Conservation (phyloP, 495 filamentous ascomycete genomes). For the Hyaloscypha variabilis region DNA sequence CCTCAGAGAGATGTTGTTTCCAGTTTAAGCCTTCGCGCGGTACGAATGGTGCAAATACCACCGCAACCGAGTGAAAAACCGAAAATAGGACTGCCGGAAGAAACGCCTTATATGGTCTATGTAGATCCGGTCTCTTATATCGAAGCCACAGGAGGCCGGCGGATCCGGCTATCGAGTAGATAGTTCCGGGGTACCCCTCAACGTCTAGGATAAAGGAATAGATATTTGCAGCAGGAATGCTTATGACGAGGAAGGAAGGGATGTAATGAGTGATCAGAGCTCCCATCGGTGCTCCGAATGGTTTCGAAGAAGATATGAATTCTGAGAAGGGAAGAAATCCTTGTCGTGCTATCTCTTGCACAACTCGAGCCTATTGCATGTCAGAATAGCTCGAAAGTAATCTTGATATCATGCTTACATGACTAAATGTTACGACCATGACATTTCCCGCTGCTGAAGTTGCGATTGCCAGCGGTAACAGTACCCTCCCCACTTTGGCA, state of each 20-base stretch:
- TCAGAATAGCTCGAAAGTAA: too few relatives aligned
- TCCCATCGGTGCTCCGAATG: conserved; percentile 68
- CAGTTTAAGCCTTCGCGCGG: background rate
- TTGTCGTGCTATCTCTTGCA: conserved; percentile 51
- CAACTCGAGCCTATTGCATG: conserved; percentile 64
- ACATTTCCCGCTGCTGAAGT: conserved; percentile 72
- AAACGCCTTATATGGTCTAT: conserved; percentile 64
- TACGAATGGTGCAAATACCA: conserved; percentile 9
- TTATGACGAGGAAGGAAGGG: conserved; percentile 66
- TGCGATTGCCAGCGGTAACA: conserved; percentile 67
- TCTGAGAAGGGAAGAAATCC: conserved; percentile 68
- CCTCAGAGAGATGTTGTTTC: background rate
- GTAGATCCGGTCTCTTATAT: conserved; percentile 58
- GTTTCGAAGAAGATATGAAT: conserved; percentile 63
- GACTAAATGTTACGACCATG: conserved; percentile 73
- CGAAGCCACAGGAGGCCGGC: conserved; percentile 65
- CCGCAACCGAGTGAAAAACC: background rate
- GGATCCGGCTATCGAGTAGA: conserved; percentile 60
- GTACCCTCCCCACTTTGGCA: conserved; percentile 50
- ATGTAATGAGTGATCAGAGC: conserved; percentile 70
- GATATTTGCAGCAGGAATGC: conserved; percentile 63
- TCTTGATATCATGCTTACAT: too few relatives aligned
- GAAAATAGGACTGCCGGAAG: background rate
- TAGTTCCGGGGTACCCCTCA: conserved; percentile 67
- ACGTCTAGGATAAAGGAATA: conserved; percentile 77